phyloP scores from a whole-genome alignment of 2,329 filamentous ascomycete species.

The Pestalotiopsis sp. region DNA sequence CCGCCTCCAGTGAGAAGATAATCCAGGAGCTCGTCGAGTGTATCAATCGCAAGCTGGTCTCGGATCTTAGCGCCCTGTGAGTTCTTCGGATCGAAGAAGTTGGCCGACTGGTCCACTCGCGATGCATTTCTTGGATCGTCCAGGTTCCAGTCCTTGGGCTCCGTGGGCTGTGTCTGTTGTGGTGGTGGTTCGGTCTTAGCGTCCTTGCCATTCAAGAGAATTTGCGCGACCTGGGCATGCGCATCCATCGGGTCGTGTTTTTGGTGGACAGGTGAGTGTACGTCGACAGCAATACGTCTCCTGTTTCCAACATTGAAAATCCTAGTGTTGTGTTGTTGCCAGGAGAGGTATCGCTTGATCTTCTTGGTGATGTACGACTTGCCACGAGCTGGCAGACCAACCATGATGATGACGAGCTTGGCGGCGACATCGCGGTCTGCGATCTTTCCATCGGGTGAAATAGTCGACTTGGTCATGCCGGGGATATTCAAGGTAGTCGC shows the following conservation, averaged over 20 bases:
- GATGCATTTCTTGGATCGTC: constrained; percentile 32
- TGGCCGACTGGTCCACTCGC: constrained; percentile 82
- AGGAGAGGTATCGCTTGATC: constrained; percentile 90
- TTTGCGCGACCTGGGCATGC: constrained; percentile 57
- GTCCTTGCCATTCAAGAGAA: constrained; percentile 58
- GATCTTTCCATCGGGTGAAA: constrained; percentile 94
- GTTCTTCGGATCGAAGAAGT: constrained; percentile 93
- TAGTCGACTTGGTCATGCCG: constrained; percentile 91
- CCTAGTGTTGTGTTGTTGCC: constrained; percentile 92
- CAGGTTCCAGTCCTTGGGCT: constrained; percentile 42
- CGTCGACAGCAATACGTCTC: constrained; percentile 76
- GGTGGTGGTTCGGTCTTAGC: constrained; percentile 30
- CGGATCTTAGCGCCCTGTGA: constrained; percentile 78
- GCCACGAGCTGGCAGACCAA: constrained; percentile 89
- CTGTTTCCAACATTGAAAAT: constrained; percentile 98
- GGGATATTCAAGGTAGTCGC: constrained; percentile 97
- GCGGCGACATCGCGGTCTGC: constrained; percentile 91
- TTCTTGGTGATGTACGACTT: constrained; percentile 99
- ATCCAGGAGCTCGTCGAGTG: constrained; percentile 87
- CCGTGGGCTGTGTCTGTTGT: constrained; percentile 31
- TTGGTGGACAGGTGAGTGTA: constrained; percentile 38
- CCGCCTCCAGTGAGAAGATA: constrained; percentile 84
- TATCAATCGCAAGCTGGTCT: constrained; percentile 91
- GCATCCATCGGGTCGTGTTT: constrained; percentile 40
- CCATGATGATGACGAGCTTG: constrained; percentile 98